Percentiles rank a stretch among this genome's conserved stretches.
These are phyloP conservation scores for Lepidopterella palustris DNA, from an alignment of 495 filamentous ascomycete genomes.

Conservation along the genomic window DNA sequence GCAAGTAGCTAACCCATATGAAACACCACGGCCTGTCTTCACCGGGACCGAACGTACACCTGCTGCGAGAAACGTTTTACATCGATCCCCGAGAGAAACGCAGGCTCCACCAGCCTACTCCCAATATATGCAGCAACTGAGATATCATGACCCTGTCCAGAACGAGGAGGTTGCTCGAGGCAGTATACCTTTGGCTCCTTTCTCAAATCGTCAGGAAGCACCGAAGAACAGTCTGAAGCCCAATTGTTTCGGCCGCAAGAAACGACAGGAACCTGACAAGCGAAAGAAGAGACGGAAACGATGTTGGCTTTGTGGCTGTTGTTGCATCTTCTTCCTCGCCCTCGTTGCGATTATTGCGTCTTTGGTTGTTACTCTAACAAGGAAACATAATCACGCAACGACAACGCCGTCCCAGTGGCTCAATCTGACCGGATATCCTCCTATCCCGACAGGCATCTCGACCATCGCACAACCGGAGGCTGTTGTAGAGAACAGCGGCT, in stretches of 20 bases:
- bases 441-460: constrained; percentile 73
- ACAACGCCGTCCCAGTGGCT: constrained; percentile 52
- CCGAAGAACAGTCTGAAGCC: neutral
- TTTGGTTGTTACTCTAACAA: constrained; percentile 17
- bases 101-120: neutral
- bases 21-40: neutral
- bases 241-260: neutral
- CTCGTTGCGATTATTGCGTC: constrained; percentile 26
- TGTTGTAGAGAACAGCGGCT: constrained; percentile 51
- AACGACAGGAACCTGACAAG: constrained; percentile 34
- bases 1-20: neutral
- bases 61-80: neutral
- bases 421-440: constrained; percentile 78
- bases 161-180: neutral
- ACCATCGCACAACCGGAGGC: constrained; percentile 65
- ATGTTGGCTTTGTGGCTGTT: constrained; percentile 24
- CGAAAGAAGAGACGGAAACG: constrained; percentile 19
- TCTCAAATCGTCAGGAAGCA: neutral
- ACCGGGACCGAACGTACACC: neutral
- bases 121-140: neutral
- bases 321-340: constrained; percentile 22
- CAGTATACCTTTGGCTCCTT: neutral
- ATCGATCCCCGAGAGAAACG: neutral
- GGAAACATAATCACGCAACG: constrained; percentile 1
- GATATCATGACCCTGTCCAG: neutral